Evolutionary conservation across 768 basidiomycete genomes (phyloP), one percentile per base, ranked within the genome.

Genomic region (Naematelia encephala): DNA sequence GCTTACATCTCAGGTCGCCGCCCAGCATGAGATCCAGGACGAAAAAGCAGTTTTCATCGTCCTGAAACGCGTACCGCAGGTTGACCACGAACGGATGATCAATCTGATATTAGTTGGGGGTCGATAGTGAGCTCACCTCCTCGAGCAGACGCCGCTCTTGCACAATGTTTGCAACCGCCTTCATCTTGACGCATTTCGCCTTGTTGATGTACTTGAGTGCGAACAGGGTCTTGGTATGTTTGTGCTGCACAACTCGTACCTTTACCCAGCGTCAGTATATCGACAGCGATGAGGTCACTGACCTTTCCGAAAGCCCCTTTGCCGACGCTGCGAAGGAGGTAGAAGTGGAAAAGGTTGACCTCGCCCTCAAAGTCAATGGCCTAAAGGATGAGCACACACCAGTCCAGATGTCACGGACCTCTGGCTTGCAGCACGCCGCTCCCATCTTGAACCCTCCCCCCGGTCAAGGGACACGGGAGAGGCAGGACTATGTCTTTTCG

Each of bases 221-320:
- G 74, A 90, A 96, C 1, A 97, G 82, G 67, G 90, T 85, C 75
- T 91, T 92, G 1, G 89, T 85, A 72, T 87, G 86, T 77, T 94
- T 96, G 80, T 96, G 92, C 77, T 97, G 91, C 62, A 98, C 91
- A 47, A 97, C 92, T 73, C 93, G 86, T 76, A 98, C 93, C 91
- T 94, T n/a, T n/a, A n/a, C n/a, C n/a, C n/a, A n/a, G n/a, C n/a
- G n/a, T n/a, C n/a, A n/a, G n/a, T n/a, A 29, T 4, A 16, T 11
- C 16, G 30, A 19, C 21, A 54, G 34, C 27, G 53, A 51, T 22
- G 30, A n/a, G 54, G 54, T 16, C 13, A 76, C 82, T 30, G 53
- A 92, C 93, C 86, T 97, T 98, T 77, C 94, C 94, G 81, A 98
- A 99, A 23, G 94, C 91, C 46, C 96, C 94, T 78, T 91, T 96